phyloP scores from a whole-genome alignment of 108 stramenopile genomes.

The Schizochytrium sp. region DNA sequence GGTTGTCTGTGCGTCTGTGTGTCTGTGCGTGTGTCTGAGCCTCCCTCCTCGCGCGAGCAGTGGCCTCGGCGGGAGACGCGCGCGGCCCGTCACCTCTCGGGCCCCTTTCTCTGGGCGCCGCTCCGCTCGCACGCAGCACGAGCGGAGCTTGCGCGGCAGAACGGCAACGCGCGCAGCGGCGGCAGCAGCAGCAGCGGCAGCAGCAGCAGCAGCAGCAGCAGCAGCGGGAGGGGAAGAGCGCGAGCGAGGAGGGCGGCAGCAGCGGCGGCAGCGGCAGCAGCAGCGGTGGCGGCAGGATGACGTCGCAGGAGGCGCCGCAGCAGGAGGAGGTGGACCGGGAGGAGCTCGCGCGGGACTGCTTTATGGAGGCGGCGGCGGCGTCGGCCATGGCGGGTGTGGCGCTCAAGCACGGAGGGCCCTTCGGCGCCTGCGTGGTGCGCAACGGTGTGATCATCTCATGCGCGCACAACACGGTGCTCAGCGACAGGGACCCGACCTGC shows the following conservation, averaged over 20 bases:
- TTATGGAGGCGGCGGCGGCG: neutral
- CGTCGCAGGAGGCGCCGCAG: neutral
- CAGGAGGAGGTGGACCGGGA: neutral
- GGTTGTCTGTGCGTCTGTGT: too few species aligned
- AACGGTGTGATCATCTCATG: neutral
- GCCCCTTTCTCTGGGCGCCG: too few species aligned
- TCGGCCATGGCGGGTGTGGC: neutral
- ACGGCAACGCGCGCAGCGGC: too few species aligned
- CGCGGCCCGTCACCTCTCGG: too few species aligned
- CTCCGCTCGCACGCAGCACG: too few species aligned
- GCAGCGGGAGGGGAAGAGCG: too few species aligned
- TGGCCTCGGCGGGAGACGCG: too few species aligned
- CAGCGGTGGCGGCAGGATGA: neutral
- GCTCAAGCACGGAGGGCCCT: neutral
- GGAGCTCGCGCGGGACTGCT: neutral
- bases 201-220: too few species aligned
- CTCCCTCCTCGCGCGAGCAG: too few species aligned
- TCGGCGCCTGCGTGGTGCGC: conserved; percentile 15
- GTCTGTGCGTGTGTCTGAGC: too few species aligned
- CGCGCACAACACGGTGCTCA: conserved; percentile 21
- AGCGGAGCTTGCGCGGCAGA: too few species aligned
- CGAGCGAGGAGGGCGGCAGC: neutral
- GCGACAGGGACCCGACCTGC: conserved; percentile 5
- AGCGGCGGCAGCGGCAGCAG: neutral
- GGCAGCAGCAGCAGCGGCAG: too few species aligned